Base-by-base conservation (phyloP, 108 stramenopile genomes). In the Fragilaria crotonensis region DNA sequence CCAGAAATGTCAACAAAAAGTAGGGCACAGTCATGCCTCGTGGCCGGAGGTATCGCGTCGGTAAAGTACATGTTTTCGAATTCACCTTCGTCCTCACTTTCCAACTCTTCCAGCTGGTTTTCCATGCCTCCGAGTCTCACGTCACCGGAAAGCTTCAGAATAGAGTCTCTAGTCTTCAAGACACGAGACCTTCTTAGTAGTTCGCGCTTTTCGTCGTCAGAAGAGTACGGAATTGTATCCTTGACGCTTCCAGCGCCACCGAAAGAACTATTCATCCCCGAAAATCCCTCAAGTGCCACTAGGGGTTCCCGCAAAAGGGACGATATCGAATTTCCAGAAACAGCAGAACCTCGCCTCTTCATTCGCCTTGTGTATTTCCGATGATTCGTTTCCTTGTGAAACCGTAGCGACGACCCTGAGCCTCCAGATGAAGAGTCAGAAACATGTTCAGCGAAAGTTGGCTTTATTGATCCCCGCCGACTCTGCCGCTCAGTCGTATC, bases 1-100 rank as follows among this genome's bases (percentile, higher is more conserved):
- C 62, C 62, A 31, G 64, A 65, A 49, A 62, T 55, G 26, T 73
- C 67, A 33, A 68, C 54, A 33, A 68, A 64, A n/a, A 68, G 14
- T 19, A 65, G 25, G 11, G 59, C 59, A 54, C 64, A 54, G 25
- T 64, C 64, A 46, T 56, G 54, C 33, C 54, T 56, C 3, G 54
- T 56, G 19, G 54, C 54, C n/a, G 54, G 54, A 33, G 54, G 54
- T 31, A 56, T 31, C 19, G 11, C 2, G 18, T 56, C 54, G 3
- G 54, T 5, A 36, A 45, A 50, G 23, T 50, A 50, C n/a, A 50
- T 23, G 20, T 50, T 25, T 50, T 50, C 49, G 49, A 23, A 18
- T 21, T 14, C 36, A 14, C 7, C 14, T 41, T 41, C 36, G 14
- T 41, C 7, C 14, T 41, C 36, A 7, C n/a, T 7, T 19, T 50